Evolutionary conservation across 179 eudicot genomes (phyloP), one percentile per base, ranked within the genome.

Genomic region (Vitellaria paradoxa): DNA sequence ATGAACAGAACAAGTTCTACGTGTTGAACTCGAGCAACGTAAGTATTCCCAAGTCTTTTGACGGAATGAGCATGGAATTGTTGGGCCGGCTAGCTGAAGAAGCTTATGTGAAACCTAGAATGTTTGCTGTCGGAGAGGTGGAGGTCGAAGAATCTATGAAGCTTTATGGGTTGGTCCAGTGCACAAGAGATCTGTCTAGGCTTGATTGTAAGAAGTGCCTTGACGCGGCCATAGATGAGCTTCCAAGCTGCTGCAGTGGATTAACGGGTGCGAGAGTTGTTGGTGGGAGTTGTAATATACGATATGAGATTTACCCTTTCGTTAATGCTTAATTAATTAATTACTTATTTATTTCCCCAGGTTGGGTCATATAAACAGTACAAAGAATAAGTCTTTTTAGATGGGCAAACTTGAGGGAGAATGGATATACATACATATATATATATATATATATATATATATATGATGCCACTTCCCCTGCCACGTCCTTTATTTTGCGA

Each of bases 181-280:
- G 84, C 70, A 81, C 84, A 0, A 73, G 81, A 65, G 84, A 81
- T 68, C 66, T 81, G 23, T 81, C 84, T 0, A 60, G 46, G 0
- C 45, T 0, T 37, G 78, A 81, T 40, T 81, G 84, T 63, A 77
- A 78, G 75, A 77, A 47, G 46, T 81, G 84, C 23, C 50, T 81
- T 14, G 78, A 81, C n/a, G 26, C 14, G 61, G 81, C 70, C 9
- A 60, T 81, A 0, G 20, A 62, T 49, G 49, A 72, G 20, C 74
- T 81, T 72, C 81, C 81, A 61, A 66, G 14, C 0, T 73, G 75
- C 49, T 81, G 78, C 65, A 70, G 73, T 66, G 84, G 84, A 53
- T 77, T 72, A 23, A 26, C 67, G 77, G 84, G 84, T 40, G 84
- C 78, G 23, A 81, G 84, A 57, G 78, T 73, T 67, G 63, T 77